Evolutionary conservation across 2,329 filamentous ascomycete species (phyloP).

Genomic region (Dryadomyces quercivorus): DNA sequence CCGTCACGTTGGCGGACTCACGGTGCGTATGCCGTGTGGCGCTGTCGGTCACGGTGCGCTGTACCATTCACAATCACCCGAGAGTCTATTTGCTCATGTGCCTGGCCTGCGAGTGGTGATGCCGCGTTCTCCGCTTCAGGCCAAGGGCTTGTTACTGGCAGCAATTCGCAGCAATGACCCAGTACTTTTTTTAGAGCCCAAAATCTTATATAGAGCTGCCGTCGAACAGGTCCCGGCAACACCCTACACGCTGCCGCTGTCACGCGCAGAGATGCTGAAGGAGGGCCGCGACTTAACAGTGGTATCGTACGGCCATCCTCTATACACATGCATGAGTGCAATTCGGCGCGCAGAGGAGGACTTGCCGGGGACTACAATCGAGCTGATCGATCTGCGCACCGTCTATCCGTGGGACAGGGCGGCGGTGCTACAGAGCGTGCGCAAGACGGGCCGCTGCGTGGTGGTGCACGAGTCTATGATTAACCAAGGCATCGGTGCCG

Average conservation of each 20-base stretch:
- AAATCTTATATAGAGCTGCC: constrained; percentile 81
- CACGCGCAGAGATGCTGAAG: constrained; percentile 75
- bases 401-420: constrained; percentile 86
- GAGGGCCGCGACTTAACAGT: constrained; percentile 70
- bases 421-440: constrained; percentile 68
- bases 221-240: constrained; percentile 81
- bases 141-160: constrained; percentile 72
- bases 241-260: constrained; percentile 71
- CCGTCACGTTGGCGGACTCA: constrained; percentile 60
- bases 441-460: constrained; percentile 74
- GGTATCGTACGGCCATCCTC: constrained; percentile 77
- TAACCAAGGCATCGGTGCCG: constrained; percentile 79
- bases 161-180: constrained; percentile 74
- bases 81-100: constrained; percentile 77
- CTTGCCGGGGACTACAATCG: constrained; percentile 40
- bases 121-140: constrained; percentile 74
- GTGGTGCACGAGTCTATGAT: constrained; percentile 90
- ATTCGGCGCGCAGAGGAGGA: constrained; percentile 65
- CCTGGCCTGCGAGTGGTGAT: constrained; percentile 78
- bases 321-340: constrained; percentile 72
- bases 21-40: constrained; percentile 82
- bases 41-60: constrained; percentile 81
- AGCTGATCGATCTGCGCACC: constrained; percentile 79
- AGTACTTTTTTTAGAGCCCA: constrained; percentile 87
- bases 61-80: constrained; percentile 82